These are phyloP conservation scores for Hericium erinaceus DNA, from an alignment of 768 basidiomycete species.

Conservation along the genomic window DNA sequence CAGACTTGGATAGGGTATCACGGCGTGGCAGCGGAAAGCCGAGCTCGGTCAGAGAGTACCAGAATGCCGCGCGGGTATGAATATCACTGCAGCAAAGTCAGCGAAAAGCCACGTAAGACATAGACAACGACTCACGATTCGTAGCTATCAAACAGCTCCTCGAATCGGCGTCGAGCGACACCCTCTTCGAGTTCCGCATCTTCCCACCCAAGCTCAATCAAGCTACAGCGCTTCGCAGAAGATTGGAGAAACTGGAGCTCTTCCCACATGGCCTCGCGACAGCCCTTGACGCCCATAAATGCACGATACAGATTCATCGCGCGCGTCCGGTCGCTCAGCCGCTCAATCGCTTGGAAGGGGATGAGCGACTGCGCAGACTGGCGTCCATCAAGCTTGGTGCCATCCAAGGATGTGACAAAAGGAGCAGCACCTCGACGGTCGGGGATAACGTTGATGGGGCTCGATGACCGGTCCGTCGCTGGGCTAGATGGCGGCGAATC, in stretches of 20 bases:
- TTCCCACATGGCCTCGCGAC: slow-evolving; percentile 73
- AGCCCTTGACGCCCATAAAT: slow-evolving; percentile 53
- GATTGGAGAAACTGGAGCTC: slow-evolving; percentile 54
- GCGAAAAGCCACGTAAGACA: slow-evolving; percentile 1
- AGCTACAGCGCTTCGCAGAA: slow-evolving; percentile 38
- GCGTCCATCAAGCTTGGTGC: slow-evolving; percentile 10
- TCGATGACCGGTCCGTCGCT: neutral
- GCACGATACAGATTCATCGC: slow-evolving; percentile 64
- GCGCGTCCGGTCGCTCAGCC: slow-evolving; percentile 48
- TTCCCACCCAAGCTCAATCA: slow-evolving; percentile 60
- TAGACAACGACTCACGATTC: slow-evolving; percentile 7
- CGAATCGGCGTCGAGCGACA: slow-evolving; percentile 8
- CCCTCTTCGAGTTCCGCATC: slow-evolving; percentile 21
- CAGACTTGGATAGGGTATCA: slow-evolving; percentile 59
- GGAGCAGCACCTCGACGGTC: neutral
- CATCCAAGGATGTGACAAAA: slow-evolving; percentile 4
- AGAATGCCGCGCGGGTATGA: slow-evolving; percentile 52
- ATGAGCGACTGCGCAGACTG: slow-evolving; percentile 10
- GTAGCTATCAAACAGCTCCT: slow-evolving; percentile 10
- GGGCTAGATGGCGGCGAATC: neutral
- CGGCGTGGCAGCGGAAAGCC: slow-evolving; percentile 52
- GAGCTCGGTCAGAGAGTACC: slow-evolving; percentile 50
- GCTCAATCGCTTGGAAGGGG: slow-evolving; percentile 21
- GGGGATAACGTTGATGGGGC: neutral
- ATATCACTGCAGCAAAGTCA: slow-evolving; percentile 39